Percentiles rank a stretch among this genome's conserved stretches.
phyloP scores from a whole-genome alignment of 129 eudicot genomes.

The Flaveria bidentis region DNA sequence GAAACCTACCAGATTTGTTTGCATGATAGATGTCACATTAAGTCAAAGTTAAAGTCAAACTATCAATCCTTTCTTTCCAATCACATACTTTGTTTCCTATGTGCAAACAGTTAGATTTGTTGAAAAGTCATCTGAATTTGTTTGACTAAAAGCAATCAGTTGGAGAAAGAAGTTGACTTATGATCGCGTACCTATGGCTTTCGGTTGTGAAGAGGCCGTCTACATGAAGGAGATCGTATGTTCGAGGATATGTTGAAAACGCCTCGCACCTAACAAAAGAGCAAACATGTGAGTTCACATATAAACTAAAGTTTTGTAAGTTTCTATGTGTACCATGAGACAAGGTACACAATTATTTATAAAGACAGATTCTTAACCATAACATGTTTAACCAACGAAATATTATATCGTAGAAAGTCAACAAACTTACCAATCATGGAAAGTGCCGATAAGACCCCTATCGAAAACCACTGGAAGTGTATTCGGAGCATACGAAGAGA shows the following conservation, averaged over 20 bases:
- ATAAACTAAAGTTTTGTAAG: not conserved
- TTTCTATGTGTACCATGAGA: not conserved
- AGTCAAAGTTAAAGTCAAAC: not conserved
- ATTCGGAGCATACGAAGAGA: slow-evolving; percentile 84
- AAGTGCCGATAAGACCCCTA: slow-evolving; percentile 88
- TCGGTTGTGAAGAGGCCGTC: slow-evolving; percentile 97
- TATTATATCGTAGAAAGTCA: too few relatives aligned
- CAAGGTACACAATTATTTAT: not conserved
- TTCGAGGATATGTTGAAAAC: slow-evolving; percentile 95
- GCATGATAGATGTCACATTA: not conserved
- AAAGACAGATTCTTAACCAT: not conserved
- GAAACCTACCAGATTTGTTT: not conserved
- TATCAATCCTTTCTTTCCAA: not conserved
- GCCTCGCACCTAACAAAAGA: slow-evolving; percentile 83
- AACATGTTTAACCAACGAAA: too few relatives aligned
- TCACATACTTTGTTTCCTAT: not conserved
- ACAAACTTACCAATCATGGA: slow-evolving; percentile 83
- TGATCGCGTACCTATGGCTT: slow-evolving; percentile 73
- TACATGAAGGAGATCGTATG: slow-evolving; percentile 90
- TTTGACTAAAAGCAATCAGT: not conserved
- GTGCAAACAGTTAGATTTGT: not conserved
- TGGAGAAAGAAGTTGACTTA: not conserved
- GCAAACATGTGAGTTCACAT: not conserved
- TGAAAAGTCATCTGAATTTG: not conserved
- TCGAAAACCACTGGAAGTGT: slow-evolving; percentile 87